phyloP scores from a whole-genome alignment of 23 red algal species.

The Gracilariopsis chorda region DNA sequence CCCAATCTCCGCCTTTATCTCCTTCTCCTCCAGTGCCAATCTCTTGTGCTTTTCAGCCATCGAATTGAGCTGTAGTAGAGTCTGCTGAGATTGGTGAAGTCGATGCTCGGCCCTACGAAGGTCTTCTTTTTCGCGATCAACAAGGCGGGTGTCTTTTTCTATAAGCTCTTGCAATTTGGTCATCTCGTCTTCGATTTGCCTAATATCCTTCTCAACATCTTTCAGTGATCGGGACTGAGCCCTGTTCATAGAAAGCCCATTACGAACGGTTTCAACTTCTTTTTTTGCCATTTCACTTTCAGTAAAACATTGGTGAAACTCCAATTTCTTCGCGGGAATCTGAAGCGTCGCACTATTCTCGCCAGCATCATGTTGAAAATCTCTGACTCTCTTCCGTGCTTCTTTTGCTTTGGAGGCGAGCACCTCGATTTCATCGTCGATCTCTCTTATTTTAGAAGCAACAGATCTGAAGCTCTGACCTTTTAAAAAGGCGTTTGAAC shows the following conservation, averaged over 20 bases:
- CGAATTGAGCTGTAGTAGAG: not conserved
- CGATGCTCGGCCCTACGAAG: slow-evolving; percentile 36
- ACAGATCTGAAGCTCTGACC: not conserved
- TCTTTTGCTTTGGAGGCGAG: not conserved
- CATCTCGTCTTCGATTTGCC: slow-evolving; percentile 17
- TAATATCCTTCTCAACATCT: slow-evolving; percentile 33
- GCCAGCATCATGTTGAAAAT: not conserved
- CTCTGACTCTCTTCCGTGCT: not conserved
- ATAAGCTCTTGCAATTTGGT: slow-evolving; percentile 15
- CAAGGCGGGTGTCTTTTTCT: not conserved
- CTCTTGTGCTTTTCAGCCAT: slow-evolving; percentile 39
- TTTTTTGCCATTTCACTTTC: slow-evolving; percentile 16
- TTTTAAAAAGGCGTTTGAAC: slow-evolving; percentile 10
- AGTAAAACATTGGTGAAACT: slow-evolving; percentile 12
- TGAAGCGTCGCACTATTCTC: not conserved
- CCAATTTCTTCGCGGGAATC: slow-evolving; percentile 7
- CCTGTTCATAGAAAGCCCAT: not conserved
- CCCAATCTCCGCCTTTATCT: not conserved
- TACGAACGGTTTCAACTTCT: not conserved
- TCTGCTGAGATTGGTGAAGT: not conserved
- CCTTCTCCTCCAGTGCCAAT: slow-evolving; percentile 27
- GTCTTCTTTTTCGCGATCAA: slow-evolving; percentile 50
- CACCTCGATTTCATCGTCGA: not conserved
- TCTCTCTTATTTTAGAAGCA: not conserved
- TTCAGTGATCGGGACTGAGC: slow-evolving; percentile 9